Percentiles rank a stretch among this genome's conserved stretches.
These are phyloP conservation scores for Melastoma candidum DNA, from an alignment of 441 rosid species.

Conservation along the genomic window DNA sequence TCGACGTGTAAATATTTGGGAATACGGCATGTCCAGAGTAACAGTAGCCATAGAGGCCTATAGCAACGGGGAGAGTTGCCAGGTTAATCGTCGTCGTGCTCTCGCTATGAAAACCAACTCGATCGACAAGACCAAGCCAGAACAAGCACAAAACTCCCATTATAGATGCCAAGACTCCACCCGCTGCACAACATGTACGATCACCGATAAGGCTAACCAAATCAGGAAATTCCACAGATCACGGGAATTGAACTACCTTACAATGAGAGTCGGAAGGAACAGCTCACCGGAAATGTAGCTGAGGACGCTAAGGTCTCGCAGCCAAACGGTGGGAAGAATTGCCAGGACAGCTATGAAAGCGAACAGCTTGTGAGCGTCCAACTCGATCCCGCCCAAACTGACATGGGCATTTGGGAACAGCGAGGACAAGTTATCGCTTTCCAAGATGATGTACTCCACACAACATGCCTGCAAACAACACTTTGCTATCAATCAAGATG, in stretches of 20 bases:
- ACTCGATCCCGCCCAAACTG: slow-evolving; percentile 40
- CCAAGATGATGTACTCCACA: slow-evolving; percentile 85
- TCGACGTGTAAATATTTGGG: slow-evolving; percentile 84
- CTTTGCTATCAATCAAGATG: slow-evolving; percentile 1
- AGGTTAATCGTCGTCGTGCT: slow-evolving; percentile 45
- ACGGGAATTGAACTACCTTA: too few species aligned
- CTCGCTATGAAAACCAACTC: slow-evolving; percentile 51
- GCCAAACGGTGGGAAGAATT: slow-evolving; percentile 89
- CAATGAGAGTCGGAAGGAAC: background rate
- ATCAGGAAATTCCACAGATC: background rate
- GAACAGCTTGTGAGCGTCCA: slow-evolving; percentile 53
- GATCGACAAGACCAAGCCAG: slow-evolving; percentile 78
- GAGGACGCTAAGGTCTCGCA: slow-evolving; percentile 71
- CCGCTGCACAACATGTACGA: slow-evolving; percentile 39
- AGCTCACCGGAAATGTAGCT: slow-evolving; percentile 80
- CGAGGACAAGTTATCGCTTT: slow-evolving; percentile 74
- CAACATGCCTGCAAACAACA: slow-evolving; percentile 50
- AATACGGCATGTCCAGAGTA: slow-evolving; percentile 96
- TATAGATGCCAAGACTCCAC: slow-evolving; percentile 83
- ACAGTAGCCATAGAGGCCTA: slow-evolving; percentile 88
- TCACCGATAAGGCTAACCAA: background rate
- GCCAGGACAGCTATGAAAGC: slow-evolving; percentile 63
- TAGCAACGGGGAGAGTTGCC: slow-evolving; percentile 74
- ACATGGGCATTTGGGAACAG: slow-evolving; percentile 69
- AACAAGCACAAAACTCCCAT: slow-evolving; percentile 70